Evolutionary conservation across 202 grass and related monocot species (phyloP).

Genomic region (Schoenoplectus triqueter): DNA sequence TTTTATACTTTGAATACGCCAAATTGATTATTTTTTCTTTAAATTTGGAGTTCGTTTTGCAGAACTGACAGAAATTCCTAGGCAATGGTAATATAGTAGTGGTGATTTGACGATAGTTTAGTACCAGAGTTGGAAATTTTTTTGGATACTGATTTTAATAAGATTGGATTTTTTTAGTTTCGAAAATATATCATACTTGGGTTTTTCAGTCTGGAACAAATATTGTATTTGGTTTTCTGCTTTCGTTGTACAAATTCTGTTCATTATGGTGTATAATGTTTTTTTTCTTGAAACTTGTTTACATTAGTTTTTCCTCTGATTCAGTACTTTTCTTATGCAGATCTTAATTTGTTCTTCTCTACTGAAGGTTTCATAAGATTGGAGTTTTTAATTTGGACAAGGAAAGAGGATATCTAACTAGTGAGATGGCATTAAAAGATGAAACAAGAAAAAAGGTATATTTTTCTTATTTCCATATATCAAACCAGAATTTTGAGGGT

Average conservation of each 20-base stretch:
- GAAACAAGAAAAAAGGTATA: constrained; percentile 59
- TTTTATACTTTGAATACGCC: not conserved
- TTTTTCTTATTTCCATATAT: not conserved
- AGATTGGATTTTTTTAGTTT: not conserved
- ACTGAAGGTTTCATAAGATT: not conserved
- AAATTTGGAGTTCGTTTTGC: not conserved
- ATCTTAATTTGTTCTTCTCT: not conserved
- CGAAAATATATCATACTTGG: not conserved
- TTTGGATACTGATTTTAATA: not conserved
- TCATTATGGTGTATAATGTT: not conserved
- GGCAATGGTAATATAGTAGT: not conserved
- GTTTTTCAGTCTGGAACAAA: not conserved
- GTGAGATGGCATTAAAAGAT: constrained; percentile 55
- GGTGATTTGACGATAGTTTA: not conserved
- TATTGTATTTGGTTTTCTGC: not conserved
- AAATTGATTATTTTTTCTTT: not conserved
- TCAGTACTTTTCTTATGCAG: not conserved
- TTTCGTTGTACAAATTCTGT: not conserved
- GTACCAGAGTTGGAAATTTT: not conserved
- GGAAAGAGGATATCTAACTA: constrained; percentile 13
- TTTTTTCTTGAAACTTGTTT: constrained; percentile 3
- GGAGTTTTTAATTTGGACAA: constrained; percentile 1
- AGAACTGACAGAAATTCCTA: not conserved
- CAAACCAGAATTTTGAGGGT: not conserved
- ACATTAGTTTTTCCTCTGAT: not conserved